Percentiles rank a stretch among this genome's conserved stretches.
Conservation (phyloP, 148 eudicot genomes). For the Diospyros kaki region DNA sequence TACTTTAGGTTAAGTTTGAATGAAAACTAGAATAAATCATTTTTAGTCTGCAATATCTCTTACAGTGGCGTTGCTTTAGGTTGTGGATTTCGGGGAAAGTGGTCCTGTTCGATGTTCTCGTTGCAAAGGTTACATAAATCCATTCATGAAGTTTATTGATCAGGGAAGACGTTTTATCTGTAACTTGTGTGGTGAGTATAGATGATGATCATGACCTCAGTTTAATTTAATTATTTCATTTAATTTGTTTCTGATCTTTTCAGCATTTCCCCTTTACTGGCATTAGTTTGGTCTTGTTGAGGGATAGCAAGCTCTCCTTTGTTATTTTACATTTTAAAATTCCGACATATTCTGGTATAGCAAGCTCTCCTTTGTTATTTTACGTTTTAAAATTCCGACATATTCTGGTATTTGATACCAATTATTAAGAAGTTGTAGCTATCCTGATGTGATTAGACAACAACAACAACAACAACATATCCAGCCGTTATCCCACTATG, state of each 20-base stretch:
- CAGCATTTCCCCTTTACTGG: background rate
- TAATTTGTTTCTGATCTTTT: background rate
- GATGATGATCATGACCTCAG: background rate
- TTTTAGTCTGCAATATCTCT: background rate
- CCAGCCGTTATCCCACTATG: too few relatives aligned
- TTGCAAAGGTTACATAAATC: slow-evolving; percentile 98
- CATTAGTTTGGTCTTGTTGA: slow-evolving; percentile 3
- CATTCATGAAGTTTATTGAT: slow-evolving; percentile 93
- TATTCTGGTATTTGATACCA: background rate
- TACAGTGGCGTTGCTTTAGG: slow-evolving; percentile 30
- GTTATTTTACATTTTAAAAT: background rate
- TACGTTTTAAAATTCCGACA: background rate
- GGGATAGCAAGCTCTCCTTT: background rate
- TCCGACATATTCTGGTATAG: background rate
- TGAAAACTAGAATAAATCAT: slow-evolving; percentile 3
- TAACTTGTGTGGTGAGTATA: slow-evolving; percentile 84
- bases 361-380: background rate
- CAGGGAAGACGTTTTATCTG: slow-evolving; percentile 94
- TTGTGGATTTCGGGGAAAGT: slow-evolving; percentile 95
- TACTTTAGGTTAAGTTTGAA: too few relatives aligned
- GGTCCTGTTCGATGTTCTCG: slow-evolving; percentile 99
- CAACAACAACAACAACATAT: too few relatives aligned
- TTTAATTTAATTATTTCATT: background rate
- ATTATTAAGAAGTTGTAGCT: background rate
- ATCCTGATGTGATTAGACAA: background rate